Percentiles rank a stretch among this genome's conserved stretches.
Evolutionary conservation across 805 yeast species (phyloP).

Genomic region (Lipomyces yamanashiensis): DNA sequence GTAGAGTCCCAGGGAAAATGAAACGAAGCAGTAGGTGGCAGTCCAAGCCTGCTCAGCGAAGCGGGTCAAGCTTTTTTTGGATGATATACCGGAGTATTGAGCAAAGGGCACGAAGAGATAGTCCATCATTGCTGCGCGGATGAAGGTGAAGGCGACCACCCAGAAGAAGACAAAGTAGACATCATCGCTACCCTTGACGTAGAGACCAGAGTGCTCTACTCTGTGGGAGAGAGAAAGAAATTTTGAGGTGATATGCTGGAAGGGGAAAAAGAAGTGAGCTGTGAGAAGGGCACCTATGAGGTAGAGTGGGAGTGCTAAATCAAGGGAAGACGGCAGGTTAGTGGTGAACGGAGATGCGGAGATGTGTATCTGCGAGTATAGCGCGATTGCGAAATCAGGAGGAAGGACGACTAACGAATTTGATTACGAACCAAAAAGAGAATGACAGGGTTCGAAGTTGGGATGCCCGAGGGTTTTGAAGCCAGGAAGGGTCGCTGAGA

Average conservation of each 20-base stretch:
- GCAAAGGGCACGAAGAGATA: constrained; percentile 65
- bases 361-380: neutral
- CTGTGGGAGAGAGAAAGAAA: constrained; percentile 49
- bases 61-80: constrained; percentile 60
- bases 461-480: constrained; percentile 5
- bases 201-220: constrained; percentile 30
- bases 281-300: constrained; percentile 18
- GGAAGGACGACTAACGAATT: constrained; percentile 14
- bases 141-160: constrained; percentile 59
- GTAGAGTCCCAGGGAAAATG: constrained; percentile 61
- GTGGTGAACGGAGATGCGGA: neutral
- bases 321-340: neutral
- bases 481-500: constrained; percentile 1
- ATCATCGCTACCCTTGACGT: constrained; percentile 34
- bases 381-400: neutral
- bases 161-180: constrained; percentile 53
- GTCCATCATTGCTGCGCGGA: constrained; percentile 66
- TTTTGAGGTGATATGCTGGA: constrained; percentile 42
- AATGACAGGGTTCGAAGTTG: constrained; percentile 11
- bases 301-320: constrained; percentile 23
- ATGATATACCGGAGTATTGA: constrained; percentile 48
- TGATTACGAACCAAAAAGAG: constrained; percentile 25
- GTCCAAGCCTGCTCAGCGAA: constrained; percentile 91
- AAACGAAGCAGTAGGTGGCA: constrained; percentile 58
- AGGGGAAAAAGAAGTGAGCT: constrained; percentile 33